Conservation (phyloP, 1,284 basidiomycete species). For the Ceratorhiza oryzae-sativae region DNA sequence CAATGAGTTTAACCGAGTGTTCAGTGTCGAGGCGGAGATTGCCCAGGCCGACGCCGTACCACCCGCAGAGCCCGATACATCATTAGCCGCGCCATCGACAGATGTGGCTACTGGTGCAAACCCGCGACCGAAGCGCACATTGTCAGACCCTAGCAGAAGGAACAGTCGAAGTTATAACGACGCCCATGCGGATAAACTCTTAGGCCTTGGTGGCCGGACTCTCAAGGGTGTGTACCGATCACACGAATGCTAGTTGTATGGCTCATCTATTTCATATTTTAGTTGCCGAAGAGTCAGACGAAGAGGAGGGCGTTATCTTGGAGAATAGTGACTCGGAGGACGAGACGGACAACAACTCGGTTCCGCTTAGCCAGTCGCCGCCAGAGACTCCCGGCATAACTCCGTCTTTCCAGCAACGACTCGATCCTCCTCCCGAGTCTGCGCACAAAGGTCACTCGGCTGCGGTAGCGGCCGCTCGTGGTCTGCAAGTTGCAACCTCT, state of each 20-base stretch:
- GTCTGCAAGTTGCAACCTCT: slow-evolving; percentile 58
- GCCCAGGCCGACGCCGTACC: slow-evolving; percentile 50
- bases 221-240: slow-evolving; percentile 60
- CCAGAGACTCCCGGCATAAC: slow-evolving; percentile 38
- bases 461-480: slow-evolving; percentile 68
- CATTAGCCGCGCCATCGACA: slow-evolving; percentile 34
- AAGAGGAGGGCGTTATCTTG: slow-evolving; percentile 68
- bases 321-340: slow-evolving; percentile 63
- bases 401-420: slow-evolving; percentile 1
- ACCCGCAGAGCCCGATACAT: slow-evolving; percentile 40
- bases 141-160: slow-evolving; percentile 57
- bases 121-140: slow-evolving; percentile 43
- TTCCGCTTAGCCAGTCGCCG: slow-evolving; percentile 30
- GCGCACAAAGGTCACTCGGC: slow-evolving; percentile 51
- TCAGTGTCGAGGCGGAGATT: slow-evolving; percentile 71
- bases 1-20: slow-evolving; percentile 87
- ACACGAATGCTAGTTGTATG: slow-evolving; percentile 41
- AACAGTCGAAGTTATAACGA: slow-evolving; percentile 82
- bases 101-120: slow-evolving; percentile 49
- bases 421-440: slow-evolving; percentile 6
- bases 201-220: slow-evolving; percentile 72
- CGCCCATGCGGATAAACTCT: slow-evolving; percentile 75
- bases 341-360: slow-evolving; percentile 48
- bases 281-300: slow-evolving; percentile 69
- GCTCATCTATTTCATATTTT: slow-evolving; percentile 44